These are phyloP conservation scores for Shiraia sp. DNA, from an alignment of 2,329 filamentous ascomycete genomes.

Conservation along the genomic window DNA sequence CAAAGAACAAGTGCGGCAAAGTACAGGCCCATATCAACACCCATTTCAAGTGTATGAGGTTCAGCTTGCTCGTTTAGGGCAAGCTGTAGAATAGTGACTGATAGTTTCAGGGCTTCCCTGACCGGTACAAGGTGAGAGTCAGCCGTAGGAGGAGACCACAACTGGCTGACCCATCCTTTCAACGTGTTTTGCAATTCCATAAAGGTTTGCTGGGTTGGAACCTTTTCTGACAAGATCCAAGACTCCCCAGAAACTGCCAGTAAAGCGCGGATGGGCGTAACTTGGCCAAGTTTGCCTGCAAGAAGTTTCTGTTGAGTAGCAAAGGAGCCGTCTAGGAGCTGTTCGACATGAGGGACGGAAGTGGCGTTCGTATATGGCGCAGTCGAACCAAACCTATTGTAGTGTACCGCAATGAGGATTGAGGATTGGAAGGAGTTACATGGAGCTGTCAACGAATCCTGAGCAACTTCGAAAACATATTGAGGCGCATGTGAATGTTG, in stretches of 20 bases:
- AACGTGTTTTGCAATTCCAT: constrained; percentile 35
- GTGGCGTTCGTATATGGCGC: constrained; percentile 15
- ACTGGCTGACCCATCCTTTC: constrained; percentile 40
- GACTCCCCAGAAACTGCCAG: constrained; percentile 51
- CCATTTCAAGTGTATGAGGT: constrained; percentile 24
- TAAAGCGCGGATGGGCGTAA: constrained; percentile 47
- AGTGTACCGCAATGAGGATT: constrained; percentile 41
- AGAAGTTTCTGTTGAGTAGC: constrained; percentile 36
- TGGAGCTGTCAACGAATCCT: constrained; percentile 8
- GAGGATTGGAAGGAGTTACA: constrained; percentile 44
- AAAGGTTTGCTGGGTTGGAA: constrained; percentile 40
- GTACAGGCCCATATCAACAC: constrained; percentile 41
- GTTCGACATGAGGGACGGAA: constrained; percentile 20
- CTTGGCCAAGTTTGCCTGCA: constrained; percentile 43
- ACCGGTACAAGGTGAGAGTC: constrained; percentile 14
- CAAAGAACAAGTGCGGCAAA: constrained; percentile 42
- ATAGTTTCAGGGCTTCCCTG: constrained; percentile 30
- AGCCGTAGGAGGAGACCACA: constrained; percentile 22
- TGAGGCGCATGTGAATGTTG: constrained; percentile 21
- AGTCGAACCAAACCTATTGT: constrained; percentile 27
- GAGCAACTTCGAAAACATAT: constrained; percentile 31
- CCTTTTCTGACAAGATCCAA: constrained; percentile 51
- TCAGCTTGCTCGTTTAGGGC: constrained; percentile 24
- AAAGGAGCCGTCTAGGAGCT: constrained; percentile 27
- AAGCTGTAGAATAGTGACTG: constrained; percentile 32